Evolutionary conservation across 805 yeast genomes (phyloP).

Genomic region (Pichia kluyveri): DNA sequence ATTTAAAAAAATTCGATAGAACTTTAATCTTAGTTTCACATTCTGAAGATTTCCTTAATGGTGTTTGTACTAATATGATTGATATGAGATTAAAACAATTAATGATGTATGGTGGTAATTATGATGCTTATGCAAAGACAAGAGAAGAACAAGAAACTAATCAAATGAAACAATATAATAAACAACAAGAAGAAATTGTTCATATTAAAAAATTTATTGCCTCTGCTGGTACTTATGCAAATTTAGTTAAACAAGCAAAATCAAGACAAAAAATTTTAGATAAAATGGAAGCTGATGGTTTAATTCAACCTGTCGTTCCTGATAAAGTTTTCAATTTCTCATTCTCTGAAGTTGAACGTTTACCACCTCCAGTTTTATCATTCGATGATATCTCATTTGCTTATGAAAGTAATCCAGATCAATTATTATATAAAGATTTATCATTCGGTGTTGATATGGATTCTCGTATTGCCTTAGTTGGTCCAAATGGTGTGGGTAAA

Average conservation of each 20-base stretch:
- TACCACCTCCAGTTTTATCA: constrained; percentile 97
- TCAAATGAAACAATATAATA: constrained; percentile 94
- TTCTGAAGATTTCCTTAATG: constrained; percentile 98
- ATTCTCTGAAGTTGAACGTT: constrained; percentile 91
- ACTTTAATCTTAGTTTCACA: constrained; percentile 92
- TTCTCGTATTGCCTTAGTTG: constrained; percentile 94
- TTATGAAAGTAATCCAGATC: constrained; percentile 74
- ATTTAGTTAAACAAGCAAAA: constrained; percentile 96
- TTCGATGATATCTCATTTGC: constrained; percentile 93
- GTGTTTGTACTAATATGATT: constrained; percentile 96
- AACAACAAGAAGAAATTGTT: constrained; percentile 97
- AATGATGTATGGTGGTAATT: constrained; percentile 89
- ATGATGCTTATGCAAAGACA: constrained; percentile 93
- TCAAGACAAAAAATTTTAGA: constrained; percentile 98
- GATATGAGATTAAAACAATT: constrained; percentile 87
- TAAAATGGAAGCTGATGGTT: constrained; percentile 99
- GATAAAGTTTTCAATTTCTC: constrained; percentile 92
- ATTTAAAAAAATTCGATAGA: constrained; percentile 88
- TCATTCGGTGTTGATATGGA: constrained; percentile 99
- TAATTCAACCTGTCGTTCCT: constrained; percentile 82
- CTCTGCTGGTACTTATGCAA: constrained; percentile 99
- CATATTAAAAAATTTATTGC: constrained; percentile 99
- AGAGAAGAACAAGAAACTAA: constrained; percentile 89
- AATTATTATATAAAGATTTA: constrained; percentile 81
- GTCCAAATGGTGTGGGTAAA: constrained; percentile 99